Conservation (phyloP, 345 rosid genomes). For the Rhodomyrtus tomentosa region DNA sequence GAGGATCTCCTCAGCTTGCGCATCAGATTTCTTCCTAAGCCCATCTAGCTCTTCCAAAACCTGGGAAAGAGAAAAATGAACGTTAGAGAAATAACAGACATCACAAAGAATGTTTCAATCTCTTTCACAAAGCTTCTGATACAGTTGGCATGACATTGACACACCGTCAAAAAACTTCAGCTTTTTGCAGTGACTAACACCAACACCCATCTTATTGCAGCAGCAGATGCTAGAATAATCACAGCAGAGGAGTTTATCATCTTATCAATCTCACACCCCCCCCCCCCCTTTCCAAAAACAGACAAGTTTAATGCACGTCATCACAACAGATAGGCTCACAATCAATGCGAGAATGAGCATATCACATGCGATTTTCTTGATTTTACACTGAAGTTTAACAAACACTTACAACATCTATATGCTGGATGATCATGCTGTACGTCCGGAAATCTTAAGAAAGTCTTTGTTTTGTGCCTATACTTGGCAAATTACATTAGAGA, state of each 20-base stretch:
- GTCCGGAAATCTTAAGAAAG: not conserved
- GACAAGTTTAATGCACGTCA: not conserved
- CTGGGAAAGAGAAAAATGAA: conserved; percentile 19
- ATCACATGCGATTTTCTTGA: not conserved
- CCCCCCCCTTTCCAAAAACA: no score
- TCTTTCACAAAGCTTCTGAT: not conserved
- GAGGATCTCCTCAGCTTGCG: conserved; percentile 61
- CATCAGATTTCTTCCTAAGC: conserved; percentile 74
- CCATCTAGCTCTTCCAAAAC: conserved; percentile 67
- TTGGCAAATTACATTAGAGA: not conserved
- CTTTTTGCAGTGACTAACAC: not conserved
- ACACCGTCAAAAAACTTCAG: not conserved
- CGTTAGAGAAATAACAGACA: not conserved
- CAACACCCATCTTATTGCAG: not conserved
- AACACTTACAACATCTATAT: not conserved
- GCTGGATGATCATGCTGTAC: not conserved
- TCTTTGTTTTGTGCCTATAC: not conserved
- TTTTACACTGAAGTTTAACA: not conserved
- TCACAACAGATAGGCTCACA: not conserved
- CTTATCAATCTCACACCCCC: not conserved
- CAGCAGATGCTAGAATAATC: not conserved
- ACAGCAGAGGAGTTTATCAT: not conserved
- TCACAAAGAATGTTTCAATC: not conserved
- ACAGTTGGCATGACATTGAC: not conserved
- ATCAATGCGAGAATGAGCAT: not conserved